phyloP scores from a whole-genome alignment of 129 eudicot species.

The Tanacetum coccineum region DNA sequence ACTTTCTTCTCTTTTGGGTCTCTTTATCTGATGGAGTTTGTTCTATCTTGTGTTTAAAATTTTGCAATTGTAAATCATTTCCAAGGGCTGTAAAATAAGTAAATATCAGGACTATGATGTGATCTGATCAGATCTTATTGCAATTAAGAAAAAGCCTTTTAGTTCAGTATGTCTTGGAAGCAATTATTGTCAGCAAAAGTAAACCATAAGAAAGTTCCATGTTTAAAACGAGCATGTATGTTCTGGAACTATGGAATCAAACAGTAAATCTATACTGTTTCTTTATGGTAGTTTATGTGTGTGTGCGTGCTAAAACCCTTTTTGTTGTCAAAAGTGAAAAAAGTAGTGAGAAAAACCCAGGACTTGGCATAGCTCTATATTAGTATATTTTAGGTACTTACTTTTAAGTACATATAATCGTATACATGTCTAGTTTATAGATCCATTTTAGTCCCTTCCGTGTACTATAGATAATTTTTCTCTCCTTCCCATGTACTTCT shows the following conservation, averaged over 20 bases:
- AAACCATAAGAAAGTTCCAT: neutral
- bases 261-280: too few relatives aligned
- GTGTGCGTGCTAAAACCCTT: neutral
- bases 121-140: slow-evolving; percentile 17
- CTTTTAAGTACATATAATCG: too few relatives aligned
- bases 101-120: slow-evolving; percentile 2
- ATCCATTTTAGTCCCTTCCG: too few relatives aligned
- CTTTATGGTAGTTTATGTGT: neutral
- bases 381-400: too few relatives aligned
- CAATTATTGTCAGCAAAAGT: neutral
- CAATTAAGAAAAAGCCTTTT: neutral
- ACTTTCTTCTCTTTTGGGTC: neutral
- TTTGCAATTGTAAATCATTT: neutral
- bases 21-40: neutral
- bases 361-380: too few relatives aligned
- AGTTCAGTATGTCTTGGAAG: neutral
- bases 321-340: too few relatives aligned
- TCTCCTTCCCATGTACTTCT: too few relatives aligned
- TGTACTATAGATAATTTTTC: too few relatives aligned
- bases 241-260: neutral
- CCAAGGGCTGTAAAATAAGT: neutral
- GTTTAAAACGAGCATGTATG: neutral
- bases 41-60: slow-evolving; percentile 17
- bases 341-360: too few relatives aligned
- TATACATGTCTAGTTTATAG: too few relatives aligned